Percentiles rank a stretch among this genome's conserved stretches.
These are phyloP conservation scores for Trichosporon sp. DNA, from an alignment of 1,284 basidiomycete genomes.

Conservation along the genomic window DNA sequence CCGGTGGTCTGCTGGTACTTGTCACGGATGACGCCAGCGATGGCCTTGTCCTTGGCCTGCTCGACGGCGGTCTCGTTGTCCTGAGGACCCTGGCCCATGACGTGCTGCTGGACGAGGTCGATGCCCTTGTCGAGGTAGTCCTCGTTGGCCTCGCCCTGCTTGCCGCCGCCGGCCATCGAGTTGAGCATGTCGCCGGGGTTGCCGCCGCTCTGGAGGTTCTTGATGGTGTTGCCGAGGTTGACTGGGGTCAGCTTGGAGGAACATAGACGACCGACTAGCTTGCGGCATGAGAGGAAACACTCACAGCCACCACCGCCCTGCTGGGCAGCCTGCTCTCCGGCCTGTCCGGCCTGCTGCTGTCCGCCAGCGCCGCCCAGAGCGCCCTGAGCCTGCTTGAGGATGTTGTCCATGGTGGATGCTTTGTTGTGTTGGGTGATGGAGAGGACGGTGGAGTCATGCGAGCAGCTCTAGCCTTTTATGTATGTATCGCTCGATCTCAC, in stretches of 20 bases:
- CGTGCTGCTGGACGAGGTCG: slow-evolving; percentile 17
- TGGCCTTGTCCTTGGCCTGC: slow-evolving; percentile 18
- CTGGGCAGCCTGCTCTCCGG: background rate
- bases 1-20: slow-evolving; percentile 12
- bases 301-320: slow-evolving; percentile 10
- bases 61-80: slow-evolving; percentile 18
- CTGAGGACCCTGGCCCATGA: slow-evolving; percentile 11
- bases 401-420: slow-evolving; percentile 7
- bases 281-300: background rate
- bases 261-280: too few species aligned
- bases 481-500: too few species aligned
- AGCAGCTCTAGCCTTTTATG: background rate
- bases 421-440: background rate
- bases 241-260: slow-evolving; percentile 4
- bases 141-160: slow-evolving; percentile 17
- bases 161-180: slow-evolving; percentile 15
- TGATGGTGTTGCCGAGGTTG: slow-evolving; percentile 8
- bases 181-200: slow-evolving; percentile 16
- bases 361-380: background rate
- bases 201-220: slow-evolving; percentile 3
- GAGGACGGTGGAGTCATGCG: background rate
- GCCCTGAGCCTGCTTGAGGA: slow-evolving; percentile 7
- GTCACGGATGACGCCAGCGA: slow-evolving; percentile 11
- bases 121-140: slow-evolving; percentile 20
- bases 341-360: background rate